Evolutionary conservation across 306 rosid genomes (phyloP), one percentile per base, ranked within the genome.

Genomic region (Hippophae rhamnoides): DNA sequence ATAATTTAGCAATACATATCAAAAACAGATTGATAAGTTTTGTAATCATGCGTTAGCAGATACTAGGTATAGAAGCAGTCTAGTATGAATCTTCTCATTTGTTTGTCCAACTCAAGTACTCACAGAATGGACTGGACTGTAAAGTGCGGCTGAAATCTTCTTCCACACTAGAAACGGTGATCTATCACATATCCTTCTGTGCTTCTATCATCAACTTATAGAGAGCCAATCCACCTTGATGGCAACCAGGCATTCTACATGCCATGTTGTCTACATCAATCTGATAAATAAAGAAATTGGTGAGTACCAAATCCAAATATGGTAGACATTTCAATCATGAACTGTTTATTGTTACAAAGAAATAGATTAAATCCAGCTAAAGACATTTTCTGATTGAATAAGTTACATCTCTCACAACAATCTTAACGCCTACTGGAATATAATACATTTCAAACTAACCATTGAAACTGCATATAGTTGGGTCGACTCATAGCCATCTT

Each of bases 401-500:
- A 6, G 8, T 23, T 40, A 12, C 25, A 56, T n/a, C 14, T 18
- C 41, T 18, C 12, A 27, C 10, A 67, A 68, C 47, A 60, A 78
- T 50, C 26, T 23, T 11, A 51, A 26, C 7, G 53, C 56, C 12
- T 44, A 8, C 43, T 3, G 12, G 41, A 47, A 18, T 40, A 41
- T 74, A 46, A 58, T 7, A 43, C 68, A 60, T 10, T 49, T 60
- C 46, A 45, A 64, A 59, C 83, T 72, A 67, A 92, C 99, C 95
- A 78, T 49, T 66, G 96, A 57, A 66, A 80, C 93, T 46, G 93
- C 74, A 62, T 76, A 75, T 10, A 92, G 85, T 69, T 92, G 86
- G 58, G 96, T 88, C 57, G 99, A 92, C 76, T 92, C 96, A 61
- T 79, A 92, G 71, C 93, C 89, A 70, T 92, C 96, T 78, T 85